Evolutionary conservation across 495 filamentous ascomycete genomes (phyloP).

Genomic region (Penicillium maclennaniae): DNA sequence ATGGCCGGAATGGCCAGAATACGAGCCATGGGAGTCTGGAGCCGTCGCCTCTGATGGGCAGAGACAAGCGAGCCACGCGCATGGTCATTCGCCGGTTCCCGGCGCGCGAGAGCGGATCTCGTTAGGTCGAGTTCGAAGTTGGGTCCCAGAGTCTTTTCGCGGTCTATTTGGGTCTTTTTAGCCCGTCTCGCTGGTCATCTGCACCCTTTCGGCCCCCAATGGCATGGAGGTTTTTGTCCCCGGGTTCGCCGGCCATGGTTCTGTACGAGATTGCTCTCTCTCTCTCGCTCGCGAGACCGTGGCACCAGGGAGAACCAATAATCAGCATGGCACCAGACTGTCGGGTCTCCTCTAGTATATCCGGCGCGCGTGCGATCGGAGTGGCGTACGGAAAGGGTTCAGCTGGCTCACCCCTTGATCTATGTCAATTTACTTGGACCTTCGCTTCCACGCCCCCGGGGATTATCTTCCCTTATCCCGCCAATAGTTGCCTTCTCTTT

Average conservation of each 20-base stretch:
- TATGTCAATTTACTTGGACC: background rate
- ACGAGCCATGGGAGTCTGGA: slow-evolving; percentile 16
- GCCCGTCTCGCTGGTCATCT: background rate
- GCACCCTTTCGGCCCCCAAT: background rate
- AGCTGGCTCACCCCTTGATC: background rate
- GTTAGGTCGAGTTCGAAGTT: background rate
- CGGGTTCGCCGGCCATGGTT: background rate
- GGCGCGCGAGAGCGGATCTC: slow-evolving; percentile 5
- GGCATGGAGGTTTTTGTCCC: background rate
- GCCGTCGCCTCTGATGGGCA: slow-evolving; percentile 8
- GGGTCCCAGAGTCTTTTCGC: background rate
- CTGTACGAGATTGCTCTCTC: background rate
- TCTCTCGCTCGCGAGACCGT: background rate
- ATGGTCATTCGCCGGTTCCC: slow-evolving; percentile 8
- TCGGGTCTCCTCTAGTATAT: background rate
- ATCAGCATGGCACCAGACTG: background rate
- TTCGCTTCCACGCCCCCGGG: background rate
- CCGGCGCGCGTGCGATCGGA: background rate
- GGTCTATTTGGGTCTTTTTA: background rate
- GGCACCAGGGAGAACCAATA: background rate
- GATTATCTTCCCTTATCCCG: background rate
- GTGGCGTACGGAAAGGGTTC: background rate
- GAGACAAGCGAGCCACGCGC: slow-evolving; percentile 22
- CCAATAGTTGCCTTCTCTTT: background rate
- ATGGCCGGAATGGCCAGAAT: slow-evolving; percentile 21